Conservation (phyloP, 140 eudicot genomes). For the Oenanthe javanica region DNA sequence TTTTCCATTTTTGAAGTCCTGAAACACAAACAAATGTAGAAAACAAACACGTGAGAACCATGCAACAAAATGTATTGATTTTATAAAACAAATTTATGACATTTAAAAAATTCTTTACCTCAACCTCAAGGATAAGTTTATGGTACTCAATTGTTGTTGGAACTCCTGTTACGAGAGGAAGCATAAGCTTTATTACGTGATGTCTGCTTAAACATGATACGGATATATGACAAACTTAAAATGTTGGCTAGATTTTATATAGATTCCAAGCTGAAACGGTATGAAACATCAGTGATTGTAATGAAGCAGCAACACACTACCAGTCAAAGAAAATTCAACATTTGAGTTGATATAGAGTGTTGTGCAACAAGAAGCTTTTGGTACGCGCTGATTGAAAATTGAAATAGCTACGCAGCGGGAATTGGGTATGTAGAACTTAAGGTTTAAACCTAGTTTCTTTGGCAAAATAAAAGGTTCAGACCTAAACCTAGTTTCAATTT, state of each 20-base stretch:
- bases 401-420: not conserved
- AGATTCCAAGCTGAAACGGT: not conserved
- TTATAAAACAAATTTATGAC: not conserved
- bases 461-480: not conserved
- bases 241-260: not conserved
- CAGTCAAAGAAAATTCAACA: not conserved
- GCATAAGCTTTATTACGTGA: not conserved
- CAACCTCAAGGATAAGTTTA: slow-evolving; percentile 91
- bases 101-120: slow-evolving; percentile 38
- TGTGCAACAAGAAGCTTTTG: not conserved
- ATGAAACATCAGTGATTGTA: not conserved
- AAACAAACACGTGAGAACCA: not conserved
- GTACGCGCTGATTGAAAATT: not conserved
- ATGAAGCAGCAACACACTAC: not conserved
- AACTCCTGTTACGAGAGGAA: slow-evolving; percentile 51
- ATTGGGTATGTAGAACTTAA: not conserved
- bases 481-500: not conserved
- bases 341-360: not conserved
- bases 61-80: not conserved
- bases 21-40: not conserved
- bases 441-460: not conserved
- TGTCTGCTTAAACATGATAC: not conserved
- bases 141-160: slow-evolving; percentile 98
- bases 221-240: not conserved
- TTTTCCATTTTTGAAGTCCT: slow-evolving; percentile 95